Evolutionary conservation across 768 basidiomycete species (phyloP).

Genomic region (Vishniacozyma victoriae): DNA sequence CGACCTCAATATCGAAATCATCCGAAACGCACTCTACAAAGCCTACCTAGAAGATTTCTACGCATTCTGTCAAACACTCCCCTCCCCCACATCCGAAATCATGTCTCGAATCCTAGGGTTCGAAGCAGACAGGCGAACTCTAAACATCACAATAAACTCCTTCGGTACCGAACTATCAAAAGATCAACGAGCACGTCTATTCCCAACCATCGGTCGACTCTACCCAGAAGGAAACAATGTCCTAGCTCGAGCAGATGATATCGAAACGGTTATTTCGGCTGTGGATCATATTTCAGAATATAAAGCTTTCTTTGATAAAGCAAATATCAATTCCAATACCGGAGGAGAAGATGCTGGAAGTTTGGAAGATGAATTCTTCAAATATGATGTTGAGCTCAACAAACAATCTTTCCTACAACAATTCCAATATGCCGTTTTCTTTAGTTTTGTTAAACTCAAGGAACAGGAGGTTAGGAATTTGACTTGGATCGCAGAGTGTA

Average conservation of each 20-base stretch:
- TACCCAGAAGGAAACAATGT: slow-evolving; percentile 94
- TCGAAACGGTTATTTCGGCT: slow-evolving; percentile 81
- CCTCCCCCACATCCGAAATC: slow-evolving; percentile 78
- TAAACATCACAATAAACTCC: slow-evolving; percentile 99
- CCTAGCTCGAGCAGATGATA: slow-evolving; percentile 87
- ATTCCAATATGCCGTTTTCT: slow-evolving; percentile 84
- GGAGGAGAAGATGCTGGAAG: slow-evolving; percentile 55
- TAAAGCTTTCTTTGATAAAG: slow-evolving; percentile 74
- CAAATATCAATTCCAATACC: slow-evolving; percentile 49
- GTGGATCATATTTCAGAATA: slow-evolving; percentile 88
- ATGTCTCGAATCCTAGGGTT: slow-evolving; percentile 90
- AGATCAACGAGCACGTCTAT: slow-evolving; percentile 87
- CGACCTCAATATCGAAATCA: slow-evolving; percentile 98
- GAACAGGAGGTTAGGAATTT: slow-evolving; percentile 52
- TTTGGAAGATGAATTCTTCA: slow-evolving; percentile 92
- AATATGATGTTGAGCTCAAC: slow-evolving; percentile 84
- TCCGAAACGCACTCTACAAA: slow-evolving; percentile 98
- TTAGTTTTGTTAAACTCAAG: slow-evolving; percentile 64
- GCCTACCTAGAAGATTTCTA: slow-evolving; percentile 98
- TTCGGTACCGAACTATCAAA: slow-evolving; percentile 92
- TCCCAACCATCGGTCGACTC: slow-evolving; percentile 86
- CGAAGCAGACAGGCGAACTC: slow-evolving; percentile 91
- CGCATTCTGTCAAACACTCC: slow-evolving; percentile 68
- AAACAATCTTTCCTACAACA: slow-evolving; percentile 92
- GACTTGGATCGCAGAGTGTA: slow-evolving; percentile 82